Evolutionary conservation across 257 asterid genomes (phyloP), one percentile per base, ranked within the genome.

Genomic region (Scutellaria galericulata): DNA sequence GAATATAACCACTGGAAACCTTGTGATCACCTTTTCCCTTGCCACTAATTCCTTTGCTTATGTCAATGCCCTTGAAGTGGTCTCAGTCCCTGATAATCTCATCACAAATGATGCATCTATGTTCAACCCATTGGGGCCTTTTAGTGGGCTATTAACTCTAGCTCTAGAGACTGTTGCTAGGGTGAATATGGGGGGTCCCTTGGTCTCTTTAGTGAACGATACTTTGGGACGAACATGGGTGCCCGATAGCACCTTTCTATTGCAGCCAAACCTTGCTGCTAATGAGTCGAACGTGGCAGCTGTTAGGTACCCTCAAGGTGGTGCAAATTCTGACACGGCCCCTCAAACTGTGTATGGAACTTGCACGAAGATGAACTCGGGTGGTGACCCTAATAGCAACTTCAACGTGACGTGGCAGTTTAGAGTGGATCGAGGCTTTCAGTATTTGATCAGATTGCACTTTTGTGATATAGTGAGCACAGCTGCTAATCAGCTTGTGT

Each of bases 101-200:
- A 83, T 90, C 45, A n/a, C 47, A 0, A 91, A 92, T 51, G 94
- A 82, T 71, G 95, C 94, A 11, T 46, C 83, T 35, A 70, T 52
- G 20, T 64, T 64, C 71, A 78, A 42, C 57, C 90, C 95, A 3
- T n/a, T 75, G 0, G 90, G 84, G 48, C 11, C 65, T 27, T 91
- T 76, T 61, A 65, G 6, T 45, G 94, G 95, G 15, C 74, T 90
- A n/a, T 51, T 67, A 24, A 54, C 53, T 52, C 78, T 80, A 51
- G 90, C 96, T 22, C 44, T 92, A 7, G 96, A 92, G 78, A 90
- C 91, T 1, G 87, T 86, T 56, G 72, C 76, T 18, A 80, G 96
- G 83, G 90, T 92, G 14, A 92, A 92, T 54, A 90, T 92, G 98
- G 97, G 97, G 5, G 96, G 96, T 5, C 82, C 91, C 7, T 7